A percentile compares a stretch with the other conserved stretches of the same genome.
These are phyloP conservation scores for Cercospora nicotianae DNA, from an alignment of 2,329 filamentous ascomycete genomes.

Conservation along the genomic window DNA sequence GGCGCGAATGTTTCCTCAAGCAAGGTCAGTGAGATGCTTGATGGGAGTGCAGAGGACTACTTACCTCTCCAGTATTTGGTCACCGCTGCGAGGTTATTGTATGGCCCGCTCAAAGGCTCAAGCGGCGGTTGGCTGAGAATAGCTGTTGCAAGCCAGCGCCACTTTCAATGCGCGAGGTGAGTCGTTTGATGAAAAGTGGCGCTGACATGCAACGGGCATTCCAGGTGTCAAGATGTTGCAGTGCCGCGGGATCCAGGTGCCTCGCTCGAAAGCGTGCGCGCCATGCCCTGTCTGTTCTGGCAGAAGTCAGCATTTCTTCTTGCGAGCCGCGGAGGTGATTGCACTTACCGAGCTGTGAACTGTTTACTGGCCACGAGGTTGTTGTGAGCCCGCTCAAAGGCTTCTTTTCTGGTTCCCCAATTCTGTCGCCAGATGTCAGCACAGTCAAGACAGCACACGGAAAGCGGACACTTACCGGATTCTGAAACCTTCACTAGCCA, in stretches of 20 bases:
- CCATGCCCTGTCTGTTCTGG: background rate
- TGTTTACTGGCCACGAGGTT: background rate
- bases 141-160: background rate
- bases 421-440: background rate
- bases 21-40: background rate
- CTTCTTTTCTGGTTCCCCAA: background rate
- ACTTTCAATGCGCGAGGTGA: background rate
- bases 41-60: background rate
- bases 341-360: background rate
- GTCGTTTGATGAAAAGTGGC: background rate
- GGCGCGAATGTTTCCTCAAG: background rate
- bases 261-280: background rate
- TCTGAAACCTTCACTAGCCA: background rate
- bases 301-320: background rate
- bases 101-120: background rate
- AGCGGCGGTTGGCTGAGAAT: background rate
- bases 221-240: background rate
- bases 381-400: conserved; percentile 2
- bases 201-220: background rate
- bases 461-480: background rate
- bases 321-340: background rate
- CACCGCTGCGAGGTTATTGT: background rate
- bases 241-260: background rate
- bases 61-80: background rate
- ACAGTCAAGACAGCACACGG: background rate